phyloP scores from a whole-genome alignment of 148 eudicot genomes.

The Arbutus unedo region DNA sequence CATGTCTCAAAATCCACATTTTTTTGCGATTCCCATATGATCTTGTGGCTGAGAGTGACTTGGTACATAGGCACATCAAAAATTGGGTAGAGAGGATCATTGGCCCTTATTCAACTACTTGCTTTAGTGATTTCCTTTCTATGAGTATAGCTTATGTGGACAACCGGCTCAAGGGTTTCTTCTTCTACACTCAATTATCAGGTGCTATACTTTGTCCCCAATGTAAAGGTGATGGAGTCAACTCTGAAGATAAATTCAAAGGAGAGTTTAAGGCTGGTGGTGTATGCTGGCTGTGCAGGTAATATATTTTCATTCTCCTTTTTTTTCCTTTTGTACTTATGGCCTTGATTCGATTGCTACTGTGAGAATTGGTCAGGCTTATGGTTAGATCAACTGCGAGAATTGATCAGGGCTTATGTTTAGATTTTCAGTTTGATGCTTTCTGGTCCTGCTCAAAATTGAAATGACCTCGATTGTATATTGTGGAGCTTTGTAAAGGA shows the following conservation, averaged over 20 bases:
- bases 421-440: background rate
- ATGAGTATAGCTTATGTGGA: background rate
- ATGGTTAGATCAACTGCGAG: background rate
- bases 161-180: background rate
- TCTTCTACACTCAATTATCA: slow-evolving; percentile 10
- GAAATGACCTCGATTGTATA: background rate
- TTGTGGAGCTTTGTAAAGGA: background rate
- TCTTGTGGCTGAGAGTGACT: background rate
- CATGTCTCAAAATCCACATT: background rate
- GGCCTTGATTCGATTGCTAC: background rate
- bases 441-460: background rate
- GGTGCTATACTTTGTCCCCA: slow-evolving; percentile 36
- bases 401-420: background rate
- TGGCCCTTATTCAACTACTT: background rate
- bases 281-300: slow-evolving; percentile 44
- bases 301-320: background rate
- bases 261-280: slow-evolving; percentile 53
- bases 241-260: slow-evolving; percentile 42
- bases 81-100: background rate
- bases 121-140: background rate
- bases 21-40: background rate
- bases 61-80: background rate
- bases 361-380: background rate
- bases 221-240: slow-evolving; percentile 48
- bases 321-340: background rate